Percentiles rank a stretch among this genome's conserved stretches.
These are phyloP conservation scores for Erythrophleum fordii DNA, from an alignment of 306 rosid species.

Conservation along the genomic window DNA sequence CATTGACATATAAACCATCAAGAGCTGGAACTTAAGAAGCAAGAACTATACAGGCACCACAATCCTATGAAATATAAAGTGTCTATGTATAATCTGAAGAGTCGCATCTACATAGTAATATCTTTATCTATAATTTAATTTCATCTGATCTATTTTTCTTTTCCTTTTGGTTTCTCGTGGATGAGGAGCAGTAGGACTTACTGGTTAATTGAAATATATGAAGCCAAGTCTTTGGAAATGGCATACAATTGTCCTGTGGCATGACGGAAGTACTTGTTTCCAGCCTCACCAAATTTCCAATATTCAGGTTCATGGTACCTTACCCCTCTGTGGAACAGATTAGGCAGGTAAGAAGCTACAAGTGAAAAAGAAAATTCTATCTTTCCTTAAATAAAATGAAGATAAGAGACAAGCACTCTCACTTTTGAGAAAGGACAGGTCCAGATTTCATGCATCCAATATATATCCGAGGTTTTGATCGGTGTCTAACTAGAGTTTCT, in stretches of 20 bases:
- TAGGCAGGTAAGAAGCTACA: constrained; percentile 46
- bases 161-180: not conserved
- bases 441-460: constrained; percentile 99
- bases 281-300: constrained; percentile 96
- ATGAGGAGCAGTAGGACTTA: constrained; percentile 50
- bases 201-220: constrained; percentile 86
- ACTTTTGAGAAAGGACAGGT: constrained; percentile 91
- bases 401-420: constrained; percentile 33
- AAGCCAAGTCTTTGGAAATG: constrained; percentile 89
- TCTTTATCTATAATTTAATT: not conserved
- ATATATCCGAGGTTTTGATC: constrained; percentile 74
- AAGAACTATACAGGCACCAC: not conserved
- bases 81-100: not conserved
- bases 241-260: constrained; percentile 99
- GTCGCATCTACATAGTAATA: not conserved
- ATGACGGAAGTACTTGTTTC: constrained; percentile 97
- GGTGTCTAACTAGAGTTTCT: constrained; percentile 88
- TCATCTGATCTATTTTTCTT: not conserved
- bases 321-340: constrained; percentile 76
- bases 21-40: not conserved
- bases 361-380: constrained; percentile 1
- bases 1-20: not conserved
- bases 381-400: constrained; percentile 13
- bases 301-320: constrained; percentile 97
- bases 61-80: not conserved